Conservation (phyloP, 2,329 filamentous ascomycete species). For the Penicillium sp. region DNA sequence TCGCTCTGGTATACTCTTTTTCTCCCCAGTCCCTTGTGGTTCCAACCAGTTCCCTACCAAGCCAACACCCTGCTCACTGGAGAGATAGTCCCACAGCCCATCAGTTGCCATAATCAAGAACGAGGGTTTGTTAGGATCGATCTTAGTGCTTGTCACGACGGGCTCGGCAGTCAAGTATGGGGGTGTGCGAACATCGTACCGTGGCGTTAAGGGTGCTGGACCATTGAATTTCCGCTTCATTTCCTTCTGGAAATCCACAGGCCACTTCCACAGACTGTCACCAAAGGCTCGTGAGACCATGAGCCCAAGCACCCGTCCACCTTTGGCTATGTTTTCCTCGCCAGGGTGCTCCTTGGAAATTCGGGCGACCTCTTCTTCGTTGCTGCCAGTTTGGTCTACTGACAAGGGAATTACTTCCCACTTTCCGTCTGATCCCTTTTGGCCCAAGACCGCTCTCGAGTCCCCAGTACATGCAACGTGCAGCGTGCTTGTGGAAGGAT, state of each 20-base stretch:
- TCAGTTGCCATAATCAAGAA: conserved; percentile 68
- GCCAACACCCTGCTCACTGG: conserved; percentile 56
- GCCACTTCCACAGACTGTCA: conserved; percentile 68
- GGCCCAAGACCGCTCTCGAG: conserved; percentile 63
- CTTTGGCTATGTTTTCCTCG: conserved; percentile 57
- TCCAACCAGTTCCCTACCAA: conserved; percentile 57
- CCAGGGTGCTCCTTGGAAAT: conserved; percentile 60
- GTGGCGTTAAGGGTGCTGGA: conserved; percentile 46
- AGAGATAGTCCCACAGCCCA: conserved; percentile 64
- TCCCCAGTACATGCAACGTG: conserved; percentile 67
- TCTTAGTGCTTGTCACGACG: conserved; percentile 57
- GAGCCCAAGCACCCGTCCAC: conserved; percentile 61
- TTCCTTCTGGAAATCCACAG: conserved; percentile 47
- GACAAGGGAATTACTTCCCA: conserved; percentile 59
- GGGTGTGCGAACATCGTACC: conserved; percentile 46
- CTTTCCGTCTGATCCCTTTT: conserved; percentile 31
- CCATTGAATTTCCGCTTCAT: conserved; percentile 34
- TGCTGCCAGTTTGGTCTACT: conserved; percentile 65
- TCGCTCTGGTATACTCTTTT: conserved; percentile 29
- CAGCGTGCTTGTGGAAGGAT: conserved; percentile 53
- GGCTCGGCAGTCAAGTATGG: conserved; percentile 69
- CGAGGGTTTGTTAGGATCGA: conserved; percentile 49
- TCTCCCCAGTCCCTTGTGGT: conserved; percentile 35
- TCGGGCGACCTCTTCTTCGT: conserved; percentile 56
- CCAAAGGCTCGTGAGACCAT: conserved; percentile 67